Base-by-base conservation (phyloP, 768 basidiomycete species). In the Porphyrellus cyaneotinctus region DNA sequence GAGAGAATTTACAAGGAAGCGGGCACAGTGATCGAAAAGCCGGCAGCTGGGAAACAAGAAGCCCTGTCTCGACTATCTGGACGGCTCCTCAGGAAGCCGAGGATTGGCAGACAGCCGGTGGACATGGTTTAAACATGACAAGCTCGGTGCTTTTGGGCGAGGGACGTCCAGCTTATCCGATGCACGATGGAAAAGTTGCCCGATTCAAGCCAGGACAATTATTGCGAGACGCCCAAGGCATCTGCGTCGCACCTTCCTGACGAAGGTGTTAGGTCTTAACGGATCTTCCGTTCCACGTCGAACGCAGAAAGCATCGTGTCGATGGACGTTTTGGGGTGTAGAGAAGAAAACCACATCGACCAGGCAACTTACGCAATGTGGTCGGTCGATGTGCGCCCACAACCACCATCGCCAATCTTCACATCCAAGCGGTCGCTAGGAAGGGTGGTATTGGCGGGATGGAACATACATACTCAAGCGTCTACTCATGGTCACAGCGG, bases 261-360 rank as follows among this genome's bases (percentile, higher is more conserved):
- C 50, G 53, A 67, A 18, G 79, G 80, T n/a, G 75, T 81, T 11
- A 78, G 73, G n/a, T 74, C 72, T 13, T 78, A 72, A 57, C 72
- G 72, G 46, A 58, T 76, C 31, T 64, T 64, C 45, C 65, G 76
- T 30, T 51, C 66, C 15, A 68, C 67, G n/a, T 50, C 57, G 3
- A 65, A 49, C 14, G 51, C 44, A 4, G 47, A 53, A 15, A 13
- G 24, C 11, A 41, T 48, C 7, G 54, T 62, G 38, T 51, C 58
- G 12, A 56, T 54, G 52, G 59, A 56, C 30, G 26, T 54, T n/a
- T 14, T 65, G 57, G 61, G 64, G 61, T 18, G 55, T 66, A 13
- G 52, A 58, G 42, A 58, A 57, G 51, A 46, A 48, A 22, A 22
- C 22, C 11, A 35, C 52, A 14, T 3, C 11, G 53, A 56, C 22